Evolutionary conservation across 2,329 filamentous ascomycete genomes (phyloP), one percentile per base, ranked within the genome.

Genomic region (Myriosclerotinia scirpicola): DNA sequence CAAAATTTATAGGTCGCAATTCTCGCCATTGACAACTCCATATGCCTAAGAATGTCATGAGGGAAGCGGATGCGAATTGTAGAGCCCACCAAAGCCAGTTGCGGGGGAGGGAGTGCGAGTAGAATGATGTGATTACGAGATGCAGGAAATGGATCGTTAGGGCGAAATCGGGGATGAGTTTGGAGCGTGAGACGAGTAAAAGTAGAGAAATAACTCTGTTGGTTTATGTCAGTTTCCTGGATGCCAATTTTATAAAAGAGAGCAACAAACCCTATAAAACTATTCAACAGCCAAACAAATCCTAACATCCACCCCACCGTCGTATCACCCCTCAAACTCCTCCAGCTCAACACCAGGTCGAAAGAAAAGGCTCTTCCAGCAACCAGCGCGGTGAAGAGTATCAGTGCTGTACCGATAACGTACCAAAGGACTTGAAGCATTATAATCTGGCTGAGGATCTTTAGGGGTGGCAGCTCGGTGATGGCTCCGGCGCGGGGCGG

Each of bases 11-110:
- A 14, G 95, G 94, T 74, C 87, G 85, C 66, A 99, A 80, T 79
- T 99, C 95, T 68, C 94, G 85, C 83, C 93, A 96, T 75, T 89
- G 92, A 76, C 94, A 98, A 3, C 89, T 91, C 91, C 94, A 98
- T 48, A 96, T 89, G 5, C 92, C 93, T 2, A 95, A 81, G 56
- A 82, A 85, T 11, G 83, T 86, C 87, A 91, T 91, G 48, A 90
- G 75, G 0, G 79, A 79, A 6, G 85, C 83, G 71, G 86, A 90
- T 52, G 81, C 81, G 59, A 83, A 77, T 75, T 91, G 88, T 0
- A 91, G 77, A 2, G 80, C 81, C 94, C 95, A 99, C 95, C 95
- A 99, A 74, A 96, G 89, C 70, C 87, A 80, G 77, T 94, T 89
- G 12, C 84, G 83, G 1, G 95, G 95, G 38, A 98, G 76, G 12